Evolutionary conservation across 2,329 filamentous ascomycete species (phyloP), one percentile per base, ranked within the genome.

Genomic region (Corynespora cassiicola): DNA sequence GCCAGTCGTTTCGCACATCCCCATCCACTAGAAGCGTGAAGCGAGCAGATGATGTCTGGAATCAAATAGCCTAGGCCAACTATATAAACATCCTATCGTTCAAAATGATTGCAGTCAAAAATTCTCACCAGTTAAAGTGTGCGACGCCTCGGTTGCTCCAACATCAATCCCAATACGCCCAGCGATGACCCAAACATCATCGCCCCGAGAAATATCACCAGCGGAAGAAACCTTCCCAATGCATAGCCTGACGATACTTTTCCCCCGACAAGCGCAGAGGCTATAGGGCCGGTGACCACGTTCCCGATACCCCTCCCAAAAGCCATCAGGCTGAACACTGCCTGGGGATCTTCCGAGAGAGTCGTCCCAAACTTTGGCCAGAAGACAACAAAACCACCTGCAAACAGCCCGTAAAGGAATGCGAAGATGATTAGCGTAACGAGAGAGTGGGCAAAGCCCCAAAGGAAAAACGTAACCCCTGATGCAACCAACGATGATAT

Each of bases 281-380:
- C 39, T 32, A 78, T 53, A 0, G 76, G 76, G 2, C 76, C 75
- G 28, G 67, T 69, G 1, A 73, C 61, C 5, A 79, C 64, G 50
- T 71, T 73, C 1, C 75, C 75, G 28, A 78, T 63, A 0, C 75
- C 76, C 23, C 73, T 71, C 0, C 75, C 75, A 8, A 68, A 67
- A 16, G 66, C 66, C 35, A 78, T 63, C 7, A 75, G 52, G 0
- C 65, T 69, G 33, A 77, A 69, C 6, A 77, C 65, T 19, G 76
- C 67, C 1, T 71, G 68, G 11, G 66, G 54, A 9, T 56, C 57
- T 5, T 52, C 51, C 30, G 55, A 56, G 5, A 74, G 58, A 16
- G 71, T 61, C 4, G 56, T 65, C 17, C 72, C 64, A 26, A 74
- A 69, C 2, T 69, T 64, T 1, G 69, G 60, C 66, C 71, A 75